Percentiles rank a stretch among this genome's conserved stretches.
These are phyloP conservation scores for Xylaria longipes DNA, from an alignment of 495 filamentous ascomycete genomes.

Conservation along the genomic window DNA sequence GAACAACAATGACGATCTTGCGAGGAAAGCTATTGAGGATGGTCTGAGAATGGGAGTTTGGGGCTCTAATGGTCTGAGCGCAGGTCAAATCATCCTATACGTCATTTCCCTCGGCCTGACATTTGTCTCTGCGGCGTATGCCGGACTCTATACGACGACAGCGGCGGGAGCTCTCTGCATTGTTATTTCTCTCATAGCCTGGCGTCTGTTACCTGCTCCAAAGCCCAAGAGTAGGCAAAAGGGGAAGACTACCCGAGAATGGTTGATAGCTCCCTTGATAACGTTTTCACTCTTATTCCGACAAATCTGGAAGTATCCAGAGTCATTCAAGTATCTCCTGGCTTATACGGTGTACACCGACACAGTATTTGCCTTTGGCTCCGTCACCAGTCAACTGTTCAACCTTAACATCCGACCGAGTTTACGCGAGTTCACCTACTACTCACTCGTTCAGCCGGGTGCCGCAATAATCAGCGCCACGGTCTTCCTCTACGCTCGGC, in stretches of 20 bases:
- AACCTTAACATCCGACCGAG: slow-evolving; percentile 11
- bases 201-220: neutral
- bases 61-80: slow-evolving; percentile 11
- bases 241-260: neutral
- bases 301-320: slow-evolving; percentile 5
- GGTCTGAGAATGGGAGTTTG: slow-evolving; percentile 11
- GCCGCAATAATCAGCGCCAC: neutral
- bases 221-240: neutral
- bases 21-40: neutral
- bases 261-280: neutral
- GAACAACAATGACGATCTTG: neutral
- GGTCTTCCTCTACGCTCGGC: neutral
- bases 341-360: slow-evolving; percentile 12
- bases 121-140: neutral
- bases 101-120: slow-evolving; percentile 6
- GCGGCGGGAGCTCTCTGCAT: slow-evolving; percentile 3
- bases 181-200: neutral
- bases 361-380: neutral
- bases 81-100: slow-evolving; percentile 3
- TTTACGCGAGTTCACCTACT: slow-evolving; percentile 12
- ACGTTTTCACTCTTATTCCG: slow-evolving; percentile 6
- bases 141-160: slow-evolving; percentile 2
- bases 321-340: slow-evolving; percentile 5
- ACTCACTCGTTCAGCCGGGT: slow-evolving; percentile 7
- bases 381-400: neutral